These are phyloP conservation scores for Phoma sp. DNA, from an alignment of 2,329 filamentous ascomycete genomes.

Conservation along the genomic window DNA sequence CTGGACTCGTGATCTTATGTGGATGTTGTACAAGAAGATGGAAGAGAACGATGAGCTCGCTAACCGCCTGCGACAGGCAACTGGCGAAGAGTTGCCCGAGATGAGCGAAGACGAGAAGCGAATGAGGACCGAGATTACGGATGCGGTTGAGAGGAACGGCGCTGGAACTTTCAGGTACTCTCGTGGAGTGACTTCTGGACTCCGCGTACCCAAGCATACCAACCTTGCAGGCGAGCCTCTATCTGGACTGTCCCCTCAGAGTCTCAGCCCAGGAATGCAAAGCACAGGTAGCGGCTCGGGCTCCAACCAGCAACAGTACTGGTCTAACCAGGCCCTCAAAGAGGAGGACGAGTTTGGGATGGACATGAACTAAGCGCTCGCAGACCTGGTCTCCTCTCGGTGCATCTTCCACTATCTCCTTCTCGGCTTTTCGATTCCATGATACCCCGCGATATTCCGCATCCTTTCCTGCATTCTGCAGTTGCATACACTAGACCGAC, in stretches of 20 bases:
- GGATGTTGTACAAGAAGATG: conserved; percentile 88
- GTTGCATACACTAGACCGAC: conserved; percentile 31
- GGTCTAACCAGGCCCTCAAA: conserved; percentile 72
- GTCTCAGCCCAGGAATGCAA: conserved; percentile 59
- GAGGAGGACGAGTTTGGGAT: conserved; percentile 92
- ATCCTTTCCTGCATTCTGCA: conserved; percentile 37
- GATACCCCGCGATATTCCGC: conserved; percentile 47
- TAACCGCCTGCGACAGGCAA: conserved; percentile 62
- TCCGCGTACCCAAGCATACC: conserved; percentile 91
- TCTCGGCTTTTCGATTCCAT: conserved; percentile 35
- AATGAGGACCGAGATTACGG: conserved; percentile 91
- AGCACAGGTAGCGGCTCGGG: conserved; percentile 70
- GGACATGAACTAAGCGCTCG: conserved; percentile 59
- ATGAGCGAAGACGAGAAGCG: conserved; percentile 89
- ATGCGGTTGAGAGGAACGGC: conserved; percentile 83
- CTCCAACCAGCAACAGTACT: conserved; percentile 58
- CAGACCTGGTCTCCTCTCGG: conserved; percentile 11
- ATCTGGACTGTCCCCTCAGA: conserved; percentile 62
- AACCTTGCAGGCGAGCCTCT: conserved; percentile 85
- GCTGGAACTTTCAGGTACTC: conserved; percentile 80
- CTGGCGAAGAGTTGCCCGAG: conserved; percentile 44
- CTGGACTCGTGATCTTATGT: conserved; percentile 98
- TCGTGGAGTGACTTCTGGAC: conserved; percentile 78
- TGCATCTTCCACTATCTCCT: conserved; percentile 20
- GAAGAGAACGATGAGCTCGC: conserved; percentile 87